Evolutionary conservation across 805 yeast genomes (phyloP), one percentile per base, ranked within the genome.

Genomic region (Maudiozyma turicensis): DNA sequence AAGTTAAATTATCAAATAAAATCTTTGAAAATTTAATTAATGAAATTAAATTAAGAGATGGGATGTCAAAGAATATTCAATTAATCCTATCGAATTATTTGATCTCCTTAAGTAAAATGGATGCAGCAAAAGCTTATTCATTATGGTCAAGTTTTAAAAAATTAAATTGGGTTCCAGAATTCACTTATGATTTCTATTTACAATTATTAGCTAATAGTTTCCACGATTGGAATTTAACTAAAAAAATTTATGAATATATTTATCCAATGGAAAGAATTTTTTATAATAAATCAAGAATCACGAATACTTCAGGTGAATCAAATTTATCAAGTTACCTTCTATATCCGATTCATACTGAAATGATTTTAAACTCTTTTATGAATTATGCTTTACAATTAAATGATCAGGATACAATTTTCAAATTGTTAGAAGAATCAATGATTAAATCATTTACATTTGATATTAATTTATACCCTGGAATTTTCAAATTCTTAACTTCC

Each of bases 1-100:
- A 81, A 53, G 54, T 72, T 37, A 67, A 70, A 8, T 55, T 74
- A 40, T 81, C 87, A 3, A 72, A 83, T 1, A 70, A 74, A 50
- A 73, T 82, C 49, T 65, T 84, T 56, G 85, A 83, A 58, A 68
- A 72, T 40, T 68, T 82, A 6, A 61, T 83, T 40, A 55, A 69
- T 0, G 75, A 76, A 43, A 72, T 72, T 55, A 50, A 50, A 45
- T 57, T 62, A 26, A 64, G 65, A 45, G 60, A 63, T 37, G 67
- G 69, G 11, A 58, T 60, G 15, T 61, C 62, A 30, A 43, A 59
- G 8, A 67, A 69, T 48, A 65, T 77, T 26, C 67, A 75, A 1
- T 46, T 62, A 41, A 58, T 79, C 8, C 55, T 78, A 34, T 72
- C 81, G 2, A 63, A 69, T 10, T 79, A 74, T 52, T 53, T 78